Evolutionary conservation across 805 yeast genomes (phyloP).

Genomic region (Barnettozyma pratensis): DNA sequence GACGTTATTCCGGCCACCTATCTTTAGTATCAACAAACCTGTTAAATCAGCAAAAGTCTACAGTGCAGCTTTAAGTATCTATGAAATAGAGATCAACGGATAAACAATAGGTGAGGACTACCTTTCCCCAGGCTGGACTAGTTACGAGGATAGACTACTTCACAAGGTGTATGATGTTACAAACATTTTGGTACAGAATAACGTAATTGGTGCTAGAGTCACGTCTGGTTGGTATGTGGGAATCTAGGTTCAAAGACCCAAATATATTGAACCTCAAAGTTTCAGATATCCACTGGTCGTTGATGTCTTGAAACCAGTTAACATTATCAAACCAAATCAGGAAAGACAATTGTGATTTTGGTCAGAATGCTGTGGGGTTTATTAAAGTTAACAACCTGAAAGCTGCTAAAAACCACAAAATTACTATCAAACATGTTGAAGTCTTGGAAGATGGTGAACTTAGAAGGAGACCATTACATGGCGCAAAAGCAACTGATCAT

Average conservation of each 20-base stretch:
- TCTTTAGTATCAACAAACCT: background rate
- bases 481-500: conserved; percentile 8
- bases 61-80: conserved; percentile 4
- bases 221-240: conserved; percentile 15
- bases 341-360: conserved; percentile 12
- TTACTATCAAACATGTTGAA: conserved; percentile 13
- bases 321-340: conserved; percentile 10
- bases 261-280: conserved; percentile 10
- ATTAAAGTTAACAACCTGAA: conserved; percentile 10
- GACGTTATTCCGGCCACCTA: background rate
- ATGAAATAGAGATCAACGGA: conserved; percentile 15
- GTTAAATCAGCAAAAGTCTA: background rate
- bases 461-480: conserved; percentile 13
- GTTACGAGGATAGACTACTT: conserved; percentile 13
- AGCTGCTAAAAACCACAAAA: conserved; percentile 8
- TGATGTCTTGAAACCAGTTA: conserved; percentile 7
- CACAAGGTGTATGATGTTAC: conserved; percentile 17
- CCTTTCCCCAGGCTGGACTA: conserved; percentile 15
- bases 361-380: conserved; percentile 18
- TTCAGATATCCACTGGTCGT: conserved; percentile 12
- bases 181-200: background rate
- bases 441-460: conserved; percentile 14
- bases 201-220: conserved; percentile 15
- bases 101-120: conserved; percentile 5
- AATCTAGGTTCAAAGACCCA: conserved; percentile 11